Conservation (phyloP, 306 rosid genomes). For the Quillaja saponaria region DNA sequence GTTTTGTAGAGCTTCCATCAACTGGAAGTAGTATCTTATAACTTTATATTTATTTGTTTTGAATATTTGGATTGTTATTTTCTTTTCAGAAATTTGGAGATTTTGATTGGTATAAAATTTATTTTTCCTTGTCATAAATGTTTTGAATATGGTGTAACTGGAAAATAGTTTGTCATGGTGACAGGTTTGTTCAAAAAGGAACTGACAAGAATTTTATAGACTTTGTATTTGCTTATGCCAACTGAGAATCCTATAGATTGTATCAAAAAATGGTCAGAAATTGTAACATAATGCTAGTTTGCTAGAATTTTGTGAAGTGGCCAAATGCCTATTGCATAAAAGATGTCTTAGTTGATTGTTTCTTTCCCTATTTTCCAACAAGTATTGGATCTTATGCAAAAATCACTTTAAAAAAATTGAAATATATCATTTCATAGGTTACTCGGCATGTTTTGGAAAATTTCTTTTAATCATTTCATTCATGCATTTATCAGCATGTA, state of each 20-base stretch:
- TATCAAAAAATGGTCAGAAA: background rate
- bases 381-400: conserved; percentile 13
- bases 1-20: no score
- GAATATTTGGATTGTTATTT: background rate
- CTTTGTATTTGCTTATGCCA: background rate
- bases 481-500: background rate
- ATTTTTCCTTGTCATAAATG: background rate
- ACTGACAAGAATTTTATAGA: background rate
- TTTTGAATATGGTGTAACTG: background rate
- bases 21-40: background rate
- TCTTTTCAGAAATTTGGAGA: conserved; percentile 28
- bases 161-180: background rate
- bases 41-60: no score
- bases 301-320: background rate
- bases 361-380: background rate
- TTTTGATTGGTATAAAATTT: background rate
- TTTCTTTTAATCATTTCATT: background rate
- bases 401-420: conserved; percentile 14
- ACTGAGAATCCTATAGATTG: conserved; percentile 14
- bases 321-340: background rate
- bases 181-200: background rate
- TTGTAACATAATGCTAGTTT: background rate
- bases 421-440: conserved; percentile 4
- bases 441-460: background rate
- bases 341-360: background rate